These are phyloP conservation scores for Entophlyctis luteolus DNA, from an alignment of 192 early-diverging fungal genomes.

Conservation along the genomic window DNA sequence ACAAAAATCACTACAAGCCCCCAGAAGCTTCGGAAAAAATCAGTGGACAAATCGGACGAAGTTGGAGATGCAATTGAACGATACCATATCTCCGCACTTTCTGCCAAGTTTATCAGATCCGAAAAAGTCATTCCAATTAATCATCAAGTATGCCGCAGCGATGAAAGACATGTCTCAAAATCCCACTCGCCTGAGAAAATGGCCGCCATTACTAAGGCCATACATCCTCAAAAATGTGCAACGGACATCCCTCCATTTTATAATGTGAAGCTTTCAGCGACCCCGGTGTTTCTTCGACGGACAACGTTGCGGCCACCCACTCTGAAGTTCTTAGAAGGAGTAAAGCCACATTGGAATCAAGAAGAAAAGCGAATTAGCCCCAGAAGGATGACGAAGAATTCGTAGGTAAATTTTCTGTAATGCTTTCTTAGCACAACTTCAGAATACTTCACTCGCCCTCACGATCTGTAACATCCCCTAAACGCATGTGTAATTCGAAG, in stretches of 20 bases:
- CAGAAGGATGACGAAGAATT: too few species aligned
- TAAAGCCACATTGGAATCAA: constrained; percentile 7
- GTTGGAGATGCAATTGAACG: constrained; percentile 2
- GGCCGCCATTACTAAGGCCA: neutral
- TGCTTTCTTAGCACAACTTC: too few species aligned
- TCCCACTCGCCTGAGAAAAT: neutral
- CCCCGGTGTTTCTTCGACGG: constrained; percentile 16
- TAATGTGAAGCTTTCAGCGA: constrained; percentile 18
- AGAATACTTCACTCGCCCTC: too few species aligned
- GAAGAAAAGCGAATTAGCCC: too few species aligned
- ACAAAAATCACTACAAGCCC: too few species aligned
- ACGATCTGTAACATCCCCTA: too few species aligned
- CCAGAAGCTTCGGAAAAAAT: too few species aligned
- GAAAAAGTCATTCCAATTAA: constrained; percentile 16
- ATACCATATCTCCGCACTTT: constrained; percentile 11
- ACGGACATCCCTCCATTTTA: constrained; percentile 20
- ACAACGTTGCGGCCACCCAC: constrained; percentile 11
- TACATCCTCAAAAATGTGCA: neutral
- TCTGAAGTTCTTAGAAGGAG: constrained; percentile 21
- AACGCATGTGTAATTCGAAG: too few species aligned
- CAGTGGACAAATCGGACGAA: too few species aligned
- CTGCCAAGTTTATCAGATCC: constrained; percentile 12
- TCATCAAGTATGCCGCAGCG: neutral
- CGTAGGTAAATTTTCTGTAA: too few species aligned
- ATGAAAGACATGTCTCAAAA: neutral